phyloP scores from a whole-genome alignment of 2,329 filamentous ascomycete genomes.

The Fusarium keratoplasticum region DNA sequence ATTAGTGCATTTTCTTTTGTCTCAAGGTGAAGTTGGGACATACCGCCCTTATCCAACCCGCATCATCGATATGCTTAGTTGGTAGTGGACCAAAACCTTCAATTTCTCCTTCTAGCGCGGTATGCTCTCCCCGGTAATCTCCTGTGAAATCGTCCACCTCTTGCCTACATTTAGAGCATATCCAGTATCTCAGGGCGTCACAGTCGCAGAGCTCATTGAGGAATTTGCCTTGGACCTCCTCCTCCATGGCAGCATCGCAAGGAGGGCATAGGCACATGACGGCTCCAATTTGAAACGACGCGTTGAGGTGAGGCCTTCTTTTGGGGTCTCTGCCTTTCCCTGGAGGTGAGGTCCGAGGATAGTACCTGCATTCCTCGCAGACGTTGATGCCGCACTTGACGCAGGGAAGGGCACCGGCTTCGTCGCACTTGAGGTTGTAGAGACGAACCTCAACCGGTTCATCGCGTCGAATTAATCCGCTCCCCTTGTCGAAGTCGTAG shows the following conservation, averaged over 20 bases:
- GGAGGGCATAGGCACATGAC: constrained; percentile 27
- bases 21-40: no score
- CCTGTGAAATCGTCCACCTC: rapidly evolving
- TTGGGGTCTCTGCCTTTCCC: background rate
- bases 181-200: constrained; percentile 26
- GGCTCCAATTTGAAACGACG: background rate
- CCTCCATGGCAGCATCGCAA: constrained; percentile 15
- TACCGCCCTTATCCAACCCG: constrained; percentile 7
- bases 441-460: constrained; percentile 26
- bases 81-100: background rate
- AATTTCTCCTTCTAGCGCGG: constrained; percentile 8
- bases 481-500: background rate
- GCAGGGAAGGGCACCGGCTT: constrained; percentile 21
- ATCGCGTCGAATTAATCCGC: constrained; percentile 1
- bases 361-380: constrained; percentile 35
- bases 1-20: background rate
- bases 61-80: constrained; percentile 5
- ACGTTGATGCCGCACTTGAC: constrained; percentile 31
- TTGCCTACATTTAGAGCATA: constrained; percentile 3
- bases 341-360: constrained; percentile 7
- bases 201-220: constrained; percentile 25
- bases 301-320: constrained; percentile 24
- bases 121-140: background rate
- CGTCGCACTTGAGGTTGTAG: constrained; percentile 24
- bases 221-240: background rate